Base-by-base conservation (phyloP, 2,329 filamentous ascomycete genomes). In the Talaromyces piceae region DNA sequence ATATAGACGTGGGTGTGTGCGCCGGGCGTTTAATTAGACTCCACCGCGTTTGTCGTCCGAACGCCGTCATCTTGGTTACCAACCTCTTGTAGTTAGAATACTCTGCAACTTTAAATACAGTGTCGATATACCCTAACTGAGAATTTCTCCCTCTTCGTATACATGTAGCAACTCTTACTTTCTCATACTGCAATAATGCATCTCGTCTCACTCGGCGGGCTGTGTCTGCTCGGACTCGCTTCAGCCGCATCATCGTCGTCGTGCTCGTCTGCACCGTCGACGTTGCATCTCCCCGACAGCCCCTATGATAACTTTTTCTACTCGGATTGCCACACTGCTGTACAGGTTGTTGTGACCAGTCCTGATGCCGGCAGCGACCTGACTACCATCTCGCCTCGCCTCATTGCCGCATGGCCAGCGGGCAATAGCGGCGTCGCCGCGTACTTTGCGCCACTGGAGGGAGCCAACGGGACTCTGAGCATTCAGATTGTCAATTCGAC, bases 231-330 rank as follows among this genome's bases (percentile, higher is more conserved):
- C 16, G 33, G 33, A 18, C n/a, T 9, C 8, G 33, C 33, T n/a
- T n/a, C 33, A 9, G 31, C n/a, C 8, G 28, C 33, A 11, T 37
- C 33, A 9, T 18, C 53, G 20, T 48, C 63, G 61, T 48, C 53
- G 50, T 50, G 56, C 58, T 33, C 56, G 62, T n/a, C 60, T 60
- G 28, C 62, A 59, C 55, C 70, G 5, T 67, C 66, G 1, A 70
- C 67, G 20, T 63, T 77, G 7, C 67, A 74, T 53, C 67, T 82
- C 2, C 76, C 71, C 27, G 79, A 82, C 55, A 73, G 76, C 1
- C 81, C 81, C 0, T 83, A 84, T 54, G 72, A 80, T 33, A 84
- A 85, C 59, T 83, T 80, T 64, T 83, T 86, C 66, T 80, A 82
- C 57, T 83, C 80, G 0, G 81, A 85, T 59, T 84, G 81, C 62